These are phyloP conservation scores for Shiraia bambusicola DNA, from an alignment of 2,329 filamentous ascomycete species.

Conservation along the genomic window DNA sequence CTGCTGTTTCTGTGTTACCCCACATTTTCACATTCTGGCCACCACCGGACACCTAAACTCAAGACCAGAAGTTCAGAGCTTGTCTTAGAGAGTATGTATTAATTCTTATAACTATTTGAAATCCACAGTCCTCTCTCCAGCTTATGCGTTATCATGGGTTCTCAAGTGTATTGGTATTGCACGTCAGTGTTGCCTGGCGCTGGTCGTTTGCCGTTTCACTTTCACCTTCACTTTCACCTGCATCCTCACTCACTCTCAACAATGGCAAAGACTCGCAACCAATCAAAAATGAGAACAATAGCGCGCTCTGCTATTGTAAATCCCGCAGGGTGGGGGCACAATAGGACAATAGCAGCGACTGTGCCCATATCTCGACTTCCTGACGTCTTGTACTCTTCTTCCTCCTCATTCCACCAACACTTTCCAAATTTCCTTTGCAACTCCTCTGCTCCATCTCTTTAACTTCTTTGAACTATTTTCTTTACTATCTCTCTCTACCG, in stretches of 20 bases:
- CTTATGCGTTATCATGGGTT: no score
- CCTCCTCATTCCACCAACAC: neutral
- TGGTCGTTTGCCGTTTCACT: constrained; percentile 3
- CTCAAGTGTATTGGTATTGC: no score
- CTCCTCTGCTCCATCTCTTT: constrained; percentile 1
- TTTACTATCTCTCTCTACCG: constrained; percentile 1
- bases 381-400: constrained; percentile 2
- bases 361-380: neutral
- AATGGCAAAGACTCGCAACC: constrained; percentile 3
- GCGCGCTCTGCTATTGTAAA: constrained; percentile 3
- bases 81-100: no score
- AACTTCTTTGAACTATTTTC: neutral
- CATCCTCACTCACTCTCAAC: constrained; percentile 25
- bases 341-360: neutral
- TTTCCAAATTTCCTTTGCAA: constrained; percentile 1
- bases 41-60: neutral
- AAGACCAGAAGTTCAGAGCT: neutral
- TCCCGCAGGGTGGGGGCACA: neutral
- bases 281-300: constrained; percentile 10
- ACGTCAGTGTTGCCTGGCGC: constrained; percentile 3
- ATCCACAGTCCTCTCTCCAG: neutral
- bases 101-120: neutral
- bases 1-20: neutral
- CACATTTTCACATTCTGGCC: neutral
- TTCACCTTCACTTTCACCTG: constrained; percentile 21